These are phyloP conservation scores for Citrullus colocynthis DNA, from an alignment of 306 rosid species.

Conservation along the genomic window DNA sequence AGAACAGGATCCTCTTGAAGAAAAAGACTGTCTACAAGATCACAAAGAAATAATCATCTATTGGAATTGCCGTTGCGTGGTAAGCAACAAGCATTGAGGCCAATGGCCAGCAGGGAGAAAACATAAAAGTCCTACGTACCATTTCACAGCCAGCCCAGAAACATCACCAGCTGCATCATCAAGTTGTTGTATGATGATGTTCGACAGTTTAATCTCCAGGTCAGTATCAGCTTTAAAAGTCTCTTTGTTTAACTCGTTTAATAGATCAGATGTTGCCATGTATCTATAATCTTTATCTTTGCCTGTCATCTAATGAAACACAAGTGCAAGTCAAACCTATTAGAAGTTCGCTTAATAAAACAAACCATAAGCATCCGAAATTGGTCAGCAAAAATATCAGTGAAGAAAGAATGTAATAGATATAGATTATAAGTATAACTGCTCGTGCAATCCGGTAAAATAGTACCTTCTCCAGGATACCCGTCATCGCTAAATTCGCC, in stretches of 20 bases:
- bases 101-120: not conserved
- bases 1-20: not conserved
- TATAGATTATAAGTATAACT: not conserved
- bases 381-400: not conserved
- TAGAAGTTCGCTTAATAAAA: too few species aligned
- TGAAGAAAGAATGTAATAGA: not conserved
- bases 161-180: slow-evolving; percentile 95
- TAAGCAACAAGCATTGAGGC: not conserved
- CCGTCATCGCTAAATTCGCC: slow-evolving; percentile 64
- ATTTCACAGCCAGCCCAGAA: slow-evolving; percentile 86
- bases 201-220: slow-evolving; percentile 54
- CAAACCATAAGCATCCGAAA: not conserved
- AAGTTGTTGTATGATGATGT: slow-evolving; percentile 78
- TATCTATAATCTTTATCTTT: slow-evolving; percentile 92
- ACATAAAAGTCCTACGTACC: slow-evolving; percentile 23
- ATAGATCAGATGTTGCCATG: slow-evolving; percentile 92
- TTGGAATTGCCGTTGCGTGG: not conserved
- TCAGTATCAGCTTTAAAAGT: slow-evolving; percentile 70
- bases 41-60: not conserved
- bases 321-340: slow-evolving; percentile 3
- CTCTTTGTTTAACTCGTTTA: slow-evolving; percentile 55
- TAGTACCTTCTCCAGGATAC: slow-evolving; percentile 76
- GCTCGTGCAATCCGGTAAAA: not conserved
- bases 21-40: not conserved
- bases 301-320: slow-evolving; percentile 63